Percentiles rank a stretch among this genome's conserved stretches.
Evolutionary conservation across 202 grass and related monocot genomes (phyloP).

Genomic region (Panicum hallii): DNA sequence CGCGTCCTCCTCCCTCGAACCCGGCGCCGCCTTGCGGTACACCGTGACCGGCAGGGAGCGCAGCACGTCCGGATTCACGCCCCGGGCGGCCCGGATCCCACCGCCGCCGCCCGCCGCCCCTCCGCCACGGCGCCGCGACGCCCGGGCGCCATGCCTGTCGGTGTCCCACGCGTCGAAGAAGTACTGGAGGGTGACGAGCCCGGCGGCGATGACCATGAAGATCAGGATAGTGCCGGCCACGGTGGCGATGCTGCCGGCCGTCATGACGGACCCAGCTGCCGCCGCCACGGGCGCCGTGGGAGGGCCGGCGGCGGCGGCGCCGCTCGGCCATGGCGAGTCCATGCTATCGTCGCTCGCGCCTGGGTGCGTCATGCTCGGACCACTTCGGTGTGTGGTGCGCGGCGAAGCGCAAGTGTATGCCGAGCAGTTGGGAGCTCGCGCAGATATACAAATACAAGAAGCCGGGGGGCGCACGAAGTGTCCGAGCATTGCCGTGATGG

Average conservation of each 20-base stretch:
- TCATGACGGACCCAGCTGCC: neutral
- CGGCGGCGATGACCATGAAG: neutral
- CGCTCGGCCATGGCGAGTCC: neutral
- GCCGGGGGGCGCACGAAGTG: neutral
- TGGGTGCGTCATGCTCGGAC: conserved; percentile 6
- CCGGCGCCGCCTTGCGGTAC: conserved; percentile 14
- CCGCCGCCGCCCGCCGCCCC: too few relatives aligned
- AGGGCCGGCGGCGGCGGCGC: neutral
- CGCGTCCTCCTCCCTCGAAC: neutral
- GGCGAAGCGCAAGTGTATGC: neutral
- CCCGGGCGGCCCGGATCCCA: neutral
- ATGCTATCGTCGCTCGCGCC: neutral
- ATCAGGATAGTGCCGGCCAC: neutral
- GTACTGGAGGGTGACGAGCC: conserved; percentile 17
- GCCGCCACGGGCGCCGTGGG: neutral
- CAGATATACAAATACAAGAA: neutral
- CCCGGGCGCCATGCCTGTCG: neutral
- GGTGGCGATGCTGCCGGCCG: neutral
- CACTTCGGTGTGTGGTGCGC: neutral
- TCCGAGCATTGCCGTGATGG: neutral
- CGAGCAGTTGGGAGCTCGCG: neutral
- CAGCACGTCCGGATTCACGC: conserved; percentile 39
- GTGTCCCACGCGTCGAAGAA: neutral
- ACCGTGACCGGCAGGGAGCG: conserved; percentile 46
- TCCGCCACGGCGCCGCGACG: neutral